Percentiles rank a stretch among this genome's conserved stretches.
These are phyloP conservation scores for Samsoniella hepiali DNA, from an alignment of 2,329 filamentous ascomycete genomes.

Conservation along the genomic window DNA sequence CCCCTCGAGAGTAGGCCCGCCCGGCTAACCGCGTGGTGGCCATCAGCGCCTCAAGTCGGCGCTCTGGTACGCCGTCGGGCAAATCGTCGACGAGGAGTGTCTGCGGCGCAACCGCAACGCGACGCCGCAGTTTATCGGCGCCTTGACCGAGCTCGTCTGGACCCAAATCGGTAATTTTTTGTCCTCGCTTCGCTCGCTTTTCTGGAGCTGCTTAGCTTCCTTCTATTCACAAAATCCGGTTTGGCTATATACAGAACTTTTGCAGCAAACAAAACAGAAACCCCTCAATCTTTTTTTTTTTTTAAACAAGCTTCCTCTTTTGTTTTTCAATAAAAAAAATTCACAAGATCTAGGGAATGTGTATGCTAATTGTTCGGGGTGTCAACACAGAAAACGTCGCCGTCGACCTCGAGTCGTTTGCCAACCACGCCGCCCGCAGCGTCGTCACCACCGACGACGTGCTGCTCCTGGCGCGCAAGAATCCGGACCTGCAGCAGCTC, in stretches of 20 bases:
- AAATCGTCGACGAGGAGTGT: slow-evolving; percentile 84
- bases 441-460: slow-evolving; percentile 85
- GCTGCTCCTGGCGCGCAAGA: slow-evolving; percentile 78
- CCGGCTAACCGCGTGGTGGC: neutral
- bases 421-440: slow-evolving; percentile 73
- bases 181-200: slow-evolving; percentile 5
- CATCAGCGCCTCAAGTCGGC: slow-evolving; percentile 74
- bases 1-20: no score
- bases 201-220: no score
- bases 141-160: slow-evolving; percentile 83
- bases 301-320: neutral
- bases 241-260: no score
- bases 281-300: neutral
- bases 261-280: no score
- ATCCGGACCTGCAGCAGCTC: slow-evolving; percentile 77
- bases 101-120: slow-evolving; percentile 65
- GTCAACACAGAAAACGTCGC: slow-evolving; percentile 56
- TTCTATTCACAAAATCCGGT: neutral
- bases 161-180: slow-evolving; percentile 66
- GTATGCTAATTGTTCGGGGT: no score
- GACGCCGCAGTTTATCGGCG: slow-evolving; percentile 86
- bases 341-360: no score
- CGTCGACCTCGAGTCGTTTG: slow-evolving; percentile 54
- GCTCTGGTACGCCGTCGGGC: slow-evolving; percentile 79
- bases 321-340: no score